Conservation (phyloP, 2,329 filamentous ascomycete species). For the Fusarium domesticum region DNA sequence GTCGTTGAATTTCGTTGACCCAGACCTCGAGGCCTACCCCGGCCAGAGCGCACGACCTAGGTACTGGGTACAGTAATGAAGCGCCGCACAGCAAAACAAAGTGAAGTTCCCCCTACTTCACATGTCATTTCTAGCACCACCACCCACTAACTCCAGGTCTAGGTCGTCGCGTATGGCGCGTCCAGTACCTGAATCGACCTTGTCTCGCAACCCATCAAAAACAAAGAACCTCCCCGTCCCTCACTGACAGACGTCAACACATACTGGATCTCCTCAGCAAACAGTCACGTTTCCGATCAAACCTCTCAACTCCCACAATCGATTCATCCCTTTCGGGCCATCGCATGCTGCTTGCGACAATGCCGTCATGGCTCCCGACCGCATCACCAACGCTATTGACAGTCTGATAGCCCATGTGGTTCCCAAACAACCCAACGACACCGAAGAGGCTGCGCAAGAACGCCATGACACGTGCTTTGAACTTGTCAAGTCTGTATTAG, state of each 20-base stretch:
- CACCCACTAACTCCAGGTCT: conserved; percentile 15
- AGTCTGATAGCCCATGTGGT: conserved; percentile 74
- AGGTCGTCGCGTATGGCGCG: conserved; percentile 30
- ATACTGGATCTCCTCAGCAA: too few relatives aligned
- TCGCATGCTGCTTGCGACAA: conserved; percentile 35
- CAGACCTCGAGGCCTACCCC: conserved; percentile 18
- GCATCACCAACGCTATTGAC: conserved; percentile 75
- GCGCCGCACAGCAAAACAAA: too few relatives aligned
- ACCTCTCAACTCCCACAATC: not conserved
- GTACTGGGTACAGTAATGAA: conserved; percentile 26
- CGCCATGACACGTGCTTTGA: conserved; percentile 62
- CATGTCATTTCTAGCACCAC: conserved; percentile 4
- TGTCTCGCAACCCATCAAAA: conserved; percentile 7
- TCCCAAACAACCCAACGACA: conserved; percentile 62
- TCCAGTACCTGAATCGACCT: conserved; percentile 11
- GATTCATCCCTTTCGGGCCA: not conserved
- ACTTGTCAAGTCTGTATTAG: conserved; percentile 49
- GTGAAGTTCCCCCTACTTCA: not conserved
- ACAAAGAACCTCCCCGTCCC: not conserved
- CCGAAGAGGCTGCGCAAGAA: conserved; percentile 64
- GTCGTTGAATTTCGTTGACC: conserved; percentile 38
- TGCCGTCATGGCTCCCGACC: conserved; percentile 59
- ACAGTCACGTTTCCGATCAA: too few relatives aligned
- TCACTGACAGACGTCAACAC: too few relatives aligned
- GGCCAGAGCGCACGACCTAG: conserved; percentile 17